Conservation (phyloP, 2,329 filamentous ascomycete species). For the Bipolaris cookei region DNA sequence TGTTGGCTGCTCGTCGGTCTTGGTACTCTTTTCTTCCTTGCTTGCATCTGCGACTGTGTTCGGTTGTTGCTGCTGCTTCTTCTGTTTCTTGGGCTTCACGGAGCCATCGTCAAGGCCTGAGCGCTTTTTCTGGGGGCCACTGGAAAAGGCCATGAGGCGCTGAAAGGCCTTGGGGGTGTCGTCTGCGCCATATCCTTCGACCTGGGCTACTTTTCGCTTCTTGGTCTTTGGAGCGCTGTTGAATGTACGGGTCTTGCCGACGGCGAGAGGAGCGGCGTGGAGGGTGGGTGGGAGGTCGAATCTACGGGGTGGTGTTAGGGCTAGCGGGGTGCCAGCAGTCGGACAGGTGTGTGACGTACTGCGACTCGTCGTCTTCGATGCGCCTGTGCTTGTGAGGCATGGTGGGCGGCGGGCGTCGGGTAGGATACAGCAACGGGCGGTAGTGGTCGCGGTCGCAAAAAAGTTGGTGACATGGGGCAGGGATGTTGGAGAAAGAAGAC, state of each 20-base stretch:
- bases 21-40: slow-evolving; percentile 18
- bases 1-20: slow-evolving; percentile 32
- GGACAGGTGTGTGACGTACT: slow-evolving; percentile 37
- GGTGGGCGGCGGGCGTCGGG: slow-evolving; percentile 8
- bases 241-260: slow-evolving; percentile 54
- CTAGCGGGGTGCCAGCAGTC: background rate
- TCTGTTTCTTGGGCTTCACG: slow-evolving; percentile 57
- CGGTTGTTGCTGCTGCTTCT: slow-evolving; percentile 31
- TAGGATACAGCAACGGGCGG: background rate
- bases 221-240: slow-evolving; percentile 41
- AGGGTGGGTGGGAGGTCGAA: slow-evolving; percentile 67
- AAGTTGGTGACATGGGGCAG: slow-evolving; percentile 15
- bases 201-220: slow-evolving; percentile 51
- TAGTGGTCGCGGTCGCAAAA: slow-evolving; percentile 13
- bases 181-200: slow-evolving; percentile 64
- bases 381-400: slow-evolving; percentile 93
- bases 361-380: slow-evolving; percentile 53
- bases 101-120: slow-evolving; percentile 75
- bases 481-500: slow-evolving; percentile 3
- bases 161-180: slow-evolving; percentile 90
- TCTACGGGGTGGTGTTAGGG: slow-evolving; percentile 53
- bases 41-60: slow-evolving; percentile 12
- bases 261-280: slow-evolving; percentile 65
- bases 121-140: slow-evolving; percentile 57
- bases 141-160: slow-evolving; percentile 78